Evolutionary conservation across 768 basidiomycete species (phyloP), one percentile per base, ranked within the genome.

Genomic region (Mycena amicta): DNA sequence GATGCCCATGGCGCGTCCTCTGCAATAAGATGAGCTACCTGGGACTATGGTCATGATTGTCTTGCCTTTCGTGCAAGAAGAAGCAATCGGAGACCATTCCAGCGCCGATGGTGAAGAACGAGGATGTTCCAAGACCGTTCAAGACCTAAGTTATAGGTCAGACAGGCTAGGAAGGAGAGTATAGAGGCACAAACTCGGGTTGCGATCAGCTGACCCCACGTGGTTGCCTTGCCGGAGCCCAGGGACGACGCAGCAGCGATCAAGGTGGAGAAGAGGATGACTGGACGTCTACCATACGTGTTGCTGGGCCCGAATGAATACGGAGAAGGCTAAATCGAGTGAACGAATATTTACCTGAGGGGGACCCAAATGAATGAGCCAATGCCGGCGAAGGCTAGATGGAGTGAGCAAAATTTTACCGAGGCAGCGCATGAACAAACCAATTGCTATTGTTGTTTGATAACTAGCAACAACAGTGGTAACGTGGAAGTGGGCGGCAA

Each of bases 321-420:
- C n/a, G n/a, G n/a, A n/a, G n/a, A n/a, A n/a, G n/a, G n/a, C n/a
- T n/a, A n/a, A n/a, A n/a, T n/a, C n/a, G n/a, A n/a, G n/a, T n/a
- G n/a, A n/a, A n/a, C n/a, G n/a, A n/a, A n/a, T n/a, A n/a, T n/a
- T n/a, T n/a, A n/a, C n/a, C n/a, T n/a, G n/a, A 66, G 60, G 16
- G 64, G 61, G 5, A 61, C 60, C 66, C 66, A 67, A 26, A 67
- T 39, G 50, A 67, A 65, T 3, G 66, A 56, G 5, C 59, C 62
- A 31, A 62, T 20, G 13, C 63, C 63, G 23, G 23, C 60, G n/a
- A n/a, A n/a, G n/a, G n/a, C n/a, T n/a, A n/a, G n/a, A n/a, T n/a
- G n/a, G n/a, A n/a, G 20, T 64, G 56, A 3, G 59, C 65, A 46
- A 67, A 67, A 16, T 22, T 13, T 22, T 6, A 22, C 20, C 6